phyloP scores from a whole-genome alignment of 2,329 filamentous ascomycete genomes.

The Tothia fuscella region DNA sequence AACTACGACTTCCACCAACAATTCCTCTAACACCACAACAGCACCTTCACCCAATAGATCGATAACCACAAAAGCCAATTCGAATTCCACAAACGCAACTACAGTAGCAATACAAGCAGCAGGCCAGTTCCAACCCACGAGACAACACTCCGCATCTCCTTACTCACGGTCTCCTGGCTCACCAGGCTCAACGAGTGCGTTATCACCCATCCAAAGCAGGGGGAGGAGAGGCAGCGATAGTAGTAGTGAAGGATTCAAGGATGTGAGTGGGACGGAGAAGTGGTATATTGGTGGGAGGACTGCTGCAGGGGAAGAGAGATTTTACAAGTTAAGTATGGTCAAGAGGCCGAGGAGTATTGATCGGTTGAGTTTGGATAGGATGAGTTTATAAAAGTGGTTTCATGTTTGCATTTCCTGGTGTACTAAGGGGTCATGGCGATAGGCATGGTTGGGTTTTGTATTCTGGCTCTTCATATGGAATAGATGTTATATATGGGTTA shows the following conservation, averaged over 20 bases:
- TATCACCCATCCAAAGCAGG: slow-evolving; percentile 12
- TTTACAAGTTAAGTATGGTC: slow-evolving; percentile 70
- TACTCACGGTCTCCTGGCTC: slow-evolving; percentile 24
- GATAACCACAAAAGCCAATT: slow-evolving; percentile 10
- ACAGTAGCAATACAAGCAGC: slow-evolving; percentile 28
- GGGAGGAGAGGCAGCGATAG: slow-evolving; percentile 59
- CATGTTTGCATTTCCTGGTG: too few relatives aligned
- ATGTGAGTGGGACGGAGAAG: slow-evolving; percentile 60
- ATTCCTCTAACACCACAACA: slow-evolving; percentile 26
- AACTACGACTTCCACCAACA: slow-evolving; percentile 26
- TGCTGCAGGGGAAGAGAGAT: slow-evolving; percentile 64
- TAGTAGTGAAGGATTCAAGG: slow-evolving; percentile 63
- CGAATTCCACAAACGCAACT: slow-evolving; percentile 22
- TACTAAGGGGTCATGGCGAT: too few relatives aligned
- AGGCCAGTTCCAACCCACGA: slow-evolving; percentile 28
- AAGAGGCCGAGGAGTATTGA: slow-evolving; percentile 62
- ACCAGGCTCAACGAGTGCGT: slow-evolving; percentile 13
- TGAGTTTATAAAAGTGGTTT: slow-evolving; percentile 50
- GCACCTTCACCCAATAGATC: slow-evolving; percentile 15
- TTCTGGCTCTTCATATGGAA: too few relatives aligned
- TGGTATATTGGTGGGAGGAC: slow-evolving; percentile 74
- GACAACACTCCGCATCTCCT: slow-evolving; percentile 19
- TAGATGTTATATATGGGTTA: too few relatives aligned
- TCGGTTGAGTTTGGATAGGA: slow-evolving; percentile 58
- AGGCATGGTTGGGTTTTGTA: too few relatives aligned